Evolutionary conservation across 768 basidiomycete species (phyloP).

Genomic region (Exsudoporus frostii): DNA sequence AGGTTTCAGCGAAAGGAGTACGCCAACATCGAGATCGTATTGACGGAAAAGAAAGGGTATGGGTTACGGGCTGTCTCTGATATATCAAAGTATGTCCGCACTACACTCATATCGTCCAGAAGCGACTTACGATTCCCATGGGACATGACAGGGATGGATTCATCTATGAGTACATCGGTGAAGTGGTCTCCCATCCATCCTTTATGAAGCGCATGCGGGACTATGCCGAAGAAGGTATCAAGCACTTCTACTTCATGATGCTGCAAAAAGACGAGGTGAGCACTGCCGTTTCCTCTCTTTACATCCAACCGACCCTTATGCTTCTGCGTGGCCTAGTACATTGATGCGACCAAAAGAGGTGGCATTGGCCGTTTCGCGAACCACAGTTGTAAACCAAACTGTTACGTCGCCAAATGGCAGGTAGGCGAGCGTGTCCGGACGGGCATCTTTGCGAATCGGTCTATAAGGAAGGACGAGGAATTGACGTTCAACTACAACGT

Average conservation of each 20-base stretch:
- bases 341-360: slow-evolving; percentile 96
- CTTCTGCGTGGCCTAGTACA: slow-evolving; percentile 55
- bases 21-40: slow-evolving; percentile 82
- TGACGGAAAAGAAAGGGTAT: slow-evolving; percentile 94
- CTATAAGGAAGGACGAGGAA: slow-evolving; percentile 78
- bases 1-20: slow-evolving; percentile 90
- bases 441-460: slow-evolving; percentile 94
- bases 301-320: background rate
- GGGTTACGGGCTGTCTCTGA: slow-evolving; percentile 78
- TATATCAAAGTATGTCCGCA: slow-evolving; percentile 55
- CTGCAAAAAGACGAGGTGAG: slow-evolving; percentile 93
- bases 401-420: slow-evolving; percentile 98
- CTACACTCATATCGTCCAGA: background rate
- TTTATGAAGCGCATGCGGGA: slow-evolving; percentile 94
- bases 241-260: slow-evolving; percentile 99
- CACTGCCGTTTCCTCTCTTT: slow-evolving; percentile 2
- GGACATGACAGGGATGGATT: slow-evolving; percentile 67
- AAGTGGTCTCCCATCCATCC: slow-evolving; percentile 82
- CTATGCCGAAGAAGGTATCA: slow-evolving; percentile 89
- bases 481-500: slow-evolving; percentile 99
- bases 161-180: slow-evolving; percentile 97
- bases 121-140: slow-evolving; percentile 5
- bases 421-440: slow-evolving; percentile 86
- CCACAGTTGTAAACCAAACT: slow-evolving; percentile 97
- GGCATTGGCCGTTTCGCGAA: slow-evolving; percentile 97